phyloP scores from a whole-genome alignment of 2,329 filamentous ascomycete genomes.

The Alternaria brassicae region DNA sequence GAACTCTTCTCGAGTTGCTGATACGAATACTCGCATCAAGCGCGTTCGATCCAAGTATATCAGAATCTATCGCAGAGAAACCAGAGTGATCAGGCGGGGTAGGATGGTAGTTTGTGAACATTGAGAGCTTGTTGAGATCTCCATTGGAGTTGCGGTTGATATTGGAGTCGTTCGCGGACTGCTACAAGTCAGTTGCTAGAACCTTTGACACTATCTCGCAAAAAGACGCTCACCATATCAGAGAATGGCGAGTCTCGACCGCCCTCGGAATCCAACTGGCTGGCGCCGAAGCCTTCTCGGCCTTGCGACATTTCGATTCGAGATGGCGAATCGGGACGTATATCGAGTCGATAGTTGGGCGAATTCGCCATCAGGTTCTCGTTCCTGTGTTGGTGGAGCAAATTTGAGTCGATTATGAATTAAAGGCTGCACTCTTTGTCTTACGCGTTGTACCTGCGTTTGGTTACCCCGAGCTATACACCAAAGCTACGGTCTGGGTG shows the following conservation, averaged over 20 bases:
- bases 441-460: slow-evolving; percentile 3
- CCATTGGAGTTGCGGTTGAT: background rate
- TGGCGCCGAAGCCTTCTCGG: background rate
- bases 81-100: background rate
- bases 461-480: slow-evolving; percentile 29
- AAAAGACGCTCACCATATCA: background rate
- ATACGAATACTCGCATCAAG: background rate
- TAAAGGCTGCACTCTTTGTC: background rate
- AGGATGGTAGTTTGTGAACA: background rate
- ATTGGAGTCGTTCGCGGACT: background rate
- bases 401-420: background rate
- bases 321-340: background rate
- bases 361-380: background rate
- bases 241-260: background rate
- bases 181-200: background rate
- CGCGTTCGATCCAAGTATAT: background rate
- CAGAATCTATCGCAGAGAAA: background rate
- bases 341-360: background rate
- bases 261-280: background rate
- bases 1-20: background rate
- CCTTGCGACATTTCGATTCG: background rate
- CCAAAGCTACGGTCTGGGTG: slow-evolving; percentile 23
- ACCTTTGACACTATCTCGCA: no score
- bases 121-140: background rate
- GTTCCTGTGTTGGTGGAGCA: background rate